Evolutionary conservation across 2,329 filamentous ascomycete species (phyloP).

Genomic region (Alternaria rosae): DNA sequence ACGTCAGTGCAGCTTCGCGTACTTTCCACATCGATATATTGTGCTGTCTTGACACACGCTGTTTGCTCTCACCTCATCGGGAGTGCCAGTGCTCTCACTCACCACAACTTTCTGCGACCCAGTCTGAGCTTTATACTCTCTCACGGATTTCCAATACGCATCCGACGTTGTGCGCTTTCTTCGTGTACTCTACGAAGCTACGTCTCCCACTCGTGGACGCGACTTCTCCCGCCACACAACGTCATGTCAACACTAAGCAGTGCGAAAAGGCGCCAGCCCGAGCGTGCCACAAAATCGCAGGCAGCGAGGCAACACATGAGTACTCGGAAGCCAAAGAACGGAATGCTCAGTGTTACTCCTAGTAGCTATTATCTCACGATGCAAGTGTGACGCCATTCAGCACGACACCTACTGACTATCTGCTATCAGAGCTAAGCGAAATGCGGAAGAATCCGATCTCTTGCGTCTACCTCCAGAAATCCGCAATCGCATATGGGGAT

Average conservation of each 20-base stretch:
- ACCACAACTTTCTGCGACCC: not conserved
- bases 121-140: not conserved
- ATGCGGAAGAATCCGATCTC: not conserved
- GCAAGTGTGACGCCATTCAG: too few relatives aligned
- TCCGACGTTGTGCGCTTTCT: too few relatives aligned
- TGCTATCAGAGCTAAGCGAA: too few relatives aligned
- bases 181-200: not conserved
- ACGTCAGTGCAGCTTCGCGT: not conserved
- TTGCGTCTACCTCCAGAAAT: not conserved
- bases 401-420: too few relatives aligned
- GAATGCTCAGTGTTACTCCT: not conserved
- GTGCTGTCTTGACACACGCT: not conserved
- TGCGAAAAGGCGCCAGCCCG: not conserved
- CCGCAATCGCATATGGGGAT: not conserved
- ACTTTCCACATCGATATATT: not conserved
- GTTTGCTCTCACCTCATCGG: not conserved
- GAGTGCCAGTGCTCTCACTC: not conserved
- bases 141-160: not conserved
- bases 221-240: not conserved
- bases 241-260: not conserved
- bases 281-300: not conserved
- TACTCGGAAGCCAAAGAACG: not conserved
- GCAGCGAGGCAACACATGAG: not conserved
- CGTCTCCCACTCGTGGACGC: not conserved
- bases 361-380: not conserved